phyloP scores from a whole-genome alignment of 805 yeast species.

The Metschnikowia lachancei region DNA sequence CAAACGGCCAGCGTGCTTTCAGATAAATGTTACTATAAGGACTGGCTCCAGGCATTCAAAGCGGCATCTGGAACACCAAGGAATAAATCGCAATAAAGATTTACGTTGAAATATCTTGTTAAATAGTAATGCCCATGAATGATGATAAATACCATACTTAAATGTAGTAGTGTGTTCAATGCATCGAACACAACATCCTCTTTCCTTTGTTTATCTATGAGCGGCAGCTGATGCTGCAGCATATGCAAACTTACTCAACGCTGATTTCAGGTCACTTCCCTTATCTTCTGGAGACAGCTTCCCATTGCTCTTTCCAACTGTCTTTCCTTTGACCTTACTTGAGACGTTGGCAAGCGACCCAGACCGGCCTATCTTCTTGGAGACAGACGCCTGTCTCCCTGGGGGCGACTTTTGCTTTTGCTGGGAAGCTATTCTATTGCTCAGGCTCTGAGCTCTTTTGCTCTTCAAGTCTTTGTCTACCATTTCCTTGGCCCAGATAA shows the following conservation, averaged over 20 bases:
- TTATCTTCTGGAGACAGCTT: slow-evolving; percentile 1
- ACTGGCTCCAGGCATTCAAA: slow-evolving; percentile 34
- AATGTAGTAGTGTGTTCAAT: background rate
- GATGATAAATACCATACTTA: background rate
- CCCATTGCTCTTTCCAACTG: background rate
- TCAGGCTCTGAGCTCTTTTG: background rate
- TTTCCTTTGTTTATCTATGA: slow-evolving; percentile 10
- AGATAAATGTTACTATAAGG: slow-evolving; percentile 36
- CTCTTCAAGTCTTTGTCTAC: slow-evolving; percentile 16
- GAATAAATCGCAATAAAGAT: background rate
- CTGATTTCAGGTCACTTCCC: slow-evolving; percentile 7
- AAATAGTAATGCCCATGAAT: background rate
- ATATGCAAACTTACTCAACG: slow-evolving; percentile 38
- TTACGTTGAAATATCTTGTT: background rate
- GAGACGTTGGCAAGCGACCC: slow-evolving; percentile 1
- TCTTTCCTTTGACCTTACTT: slow-evolving; percentile 1
- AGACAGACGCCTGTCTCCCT: background rate
- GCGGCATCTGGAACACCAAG: background rate
- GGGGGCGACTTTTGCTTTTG: slow-evolving; percentile 3
- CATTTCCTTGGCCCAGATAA: slow-evolving; percentile 62
- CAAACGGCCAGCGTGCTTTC: slow-evolving; percentile 33
- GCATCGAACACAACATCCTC: too few species aligned
- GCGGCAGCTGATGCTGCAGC: slow-evolving; percentile 47
- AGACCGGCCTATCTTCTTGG: slow-evolving; percentile 4
- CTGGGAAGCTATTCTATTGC: background rate